A percentile compares a stretch with the other conserved stretches of the same genome.
Evolutionary conservation across 768 basidiomycete species (phyloP).

Genomic region (Roridomyces roridus): DNA sequence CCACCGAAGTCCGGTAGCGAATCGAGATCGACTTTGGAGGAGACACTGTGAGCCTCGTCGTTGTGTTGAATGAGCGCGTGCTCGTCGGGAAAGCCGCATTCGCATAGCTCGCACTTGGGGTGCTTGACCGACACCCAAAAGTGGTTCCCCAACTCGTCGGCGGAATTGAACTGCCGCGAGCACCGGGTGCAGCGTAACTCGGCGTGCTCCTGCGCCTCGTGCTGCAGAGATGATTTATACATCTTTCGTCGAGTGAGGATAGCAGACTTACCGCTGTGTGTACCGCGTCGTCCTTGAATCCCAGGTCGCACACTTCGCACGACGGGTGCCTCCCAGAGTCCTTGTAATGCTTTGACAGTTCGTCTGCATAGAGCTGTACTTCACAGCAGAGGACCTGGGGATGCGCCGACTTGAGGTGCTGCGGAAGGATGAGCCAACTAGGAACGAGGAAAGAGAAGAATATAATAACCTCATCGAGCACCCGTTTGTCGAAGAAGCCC

Average conservation of each 20-base stretch:
- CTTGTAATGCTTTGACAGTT: conserved; percentile 45
- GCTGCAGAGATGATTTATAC: no score
- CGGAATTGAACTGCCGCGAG: conserved; percentile 44
- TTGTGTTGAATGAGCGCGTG: no score
- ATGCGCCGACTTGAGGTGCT: conserved; percentile 5
- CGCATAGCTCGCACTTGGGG: conserved; percentile 51
- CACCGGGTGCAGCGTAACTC: conserved; percentile 42
- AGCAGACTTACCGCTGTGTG: conserved; percentile 40
- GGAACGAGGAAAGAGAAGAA: background rate
- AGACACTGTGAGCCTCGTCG: no score
- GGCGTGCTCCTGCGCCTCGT: conserved; percentile 43
- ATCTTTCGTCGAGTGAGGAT: no score
- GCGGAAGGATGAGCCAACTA: background rate
- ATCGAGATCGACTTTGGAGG: no score
- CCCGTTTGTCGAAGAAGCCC: conserved; percentile 43
- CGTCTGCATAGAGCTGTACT: conserved; percentile 36
- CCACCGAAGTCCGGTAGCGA: no score
- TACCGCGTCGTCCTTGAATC: conserved; percentile 38
- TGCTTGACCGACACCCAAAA: conserved; percentile 48
- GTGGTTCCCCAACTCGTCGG: conserved; percentile 44
- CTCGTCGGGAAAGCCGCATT: background rate
- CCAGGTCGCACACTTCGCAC: conserved; percentile 38
- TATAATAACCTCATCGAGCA: conserved; percentile 40
- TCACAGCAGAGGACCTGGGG: conserved; percentile 1
- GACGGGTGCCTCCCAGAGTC: conserved; percentile 44